Evolutionary conservation across 495 filamentous ascomycete species (phyloP), one percentile per base, ranked within the genome.

Genomic region (Penicillium paradoxum): DNA sequence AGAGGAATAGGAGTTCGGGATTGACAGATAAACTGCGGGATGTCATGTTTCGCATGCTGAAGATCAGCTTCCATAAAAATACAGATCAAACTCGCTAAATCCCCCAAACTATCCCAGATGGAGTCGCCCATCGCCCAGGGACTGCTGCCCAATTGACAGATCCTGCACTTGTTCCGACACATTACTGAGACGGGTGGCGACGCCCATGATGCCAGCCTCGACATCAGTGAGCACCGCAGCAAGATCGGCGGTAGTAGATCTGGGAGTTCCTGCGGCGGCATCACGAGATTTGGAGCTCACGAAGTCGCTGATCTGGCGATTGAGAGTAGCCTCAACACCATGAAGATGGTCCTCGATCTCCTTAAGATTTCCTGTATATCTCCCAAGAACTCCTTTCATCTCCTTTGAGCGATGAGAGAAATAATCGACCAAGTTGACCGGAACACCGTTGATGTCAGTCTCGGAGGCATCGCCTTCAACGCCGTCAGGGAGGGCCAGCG

Each of bases 341-440:
- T 85, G 76, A 42, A 96, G 74, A 65, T 93, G 89, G 56, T 82
- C 77, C 69, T 96, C 90, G 45, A 96, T 90, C 66, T 95, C 90
- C 42, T 79, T 74, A 44, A 96, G 69, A 53, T 86, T 89, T 25
- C 73, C 69, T 55, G 83, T 79, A 63, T 91, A 90, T 56, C 70
- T 76, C 6, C 78, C 74, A 29, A 91, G 77, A 24, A 85, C 84
- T 6, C 74, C 67, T 7, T 78, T 71, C 80, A 95, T 85, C 57
- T 86, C 87, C 41, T 89, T 83, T 0, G 85, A 79, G 15, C 86
- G 82, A 38, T 77, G 78, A 6, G 80, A 83, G 68, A 96, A 95
- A 67, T 86, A 95, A 34, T 80, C 79, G 36, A 95, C 83, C 22
- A 96, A 71, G 58, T 83, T 81, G 22, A 73, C 71, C 18, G 70